Conservation (phyloP, 345 rosid genomes). For the Kandelia obovata region DNA sequence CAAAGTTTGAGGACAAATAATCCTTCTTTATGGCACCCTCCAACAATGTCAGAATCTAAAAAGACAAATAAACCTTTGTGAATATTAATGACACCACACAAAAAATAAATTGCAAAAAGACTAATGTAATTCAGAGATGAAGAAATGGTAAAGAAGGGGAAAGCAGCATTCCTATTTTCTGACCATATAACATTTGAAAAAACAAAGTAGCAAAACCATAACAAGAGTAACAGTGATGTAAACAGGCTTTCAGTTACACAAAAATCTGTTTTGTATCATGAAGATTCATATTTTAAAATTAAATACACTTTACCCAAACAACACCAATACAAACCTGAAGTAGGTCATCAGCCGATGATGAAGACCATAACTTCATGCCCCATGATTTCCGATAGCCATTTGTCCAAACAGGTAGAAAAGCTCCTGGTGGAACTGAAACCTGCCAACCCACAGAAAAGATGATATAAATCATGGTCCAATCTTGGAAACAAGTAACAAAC, state of each 20-base stretch:
- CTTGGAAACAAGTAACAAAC: background rate
- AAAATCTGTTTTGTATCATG: too few relatives aligned
- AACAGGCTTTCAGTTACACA: too few relatives aligned
- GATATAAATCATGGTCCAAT: background rate
- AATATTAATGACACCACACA: too few relatives aligned
- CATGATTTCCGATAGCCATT: constrained; percentile 50
- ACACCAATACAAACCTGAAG: constrained; percentile 46
- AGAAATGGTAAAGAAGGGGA: too few relatives aligned
- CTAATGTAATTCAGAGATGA: too few relatives aligned
- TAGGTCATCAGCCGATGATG: constrained; percentile 55
- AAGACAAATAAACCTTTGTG: background rate
- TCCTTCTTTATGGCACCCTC: constrained; percentile 61
- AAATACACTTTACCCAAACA: background rate
- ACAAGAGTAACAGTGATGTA: too few relatives aligned
- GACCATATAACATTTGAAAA: too few relatives aligned
- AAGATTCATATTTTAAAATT: background rate
- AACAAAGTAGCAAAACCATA: too few relatives aligned
- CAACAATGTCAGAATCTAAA: constrained; percentile 58
- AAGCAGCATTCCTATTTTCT: too few relatives aligned
- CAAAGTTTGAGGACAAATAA: constrained; percentile 55
- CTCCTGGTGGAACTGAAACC: constrained; percentile 71
- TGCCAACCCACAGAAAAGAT: constrained; percentile 28
- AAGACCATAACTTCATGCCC: constrained; percentile 57
- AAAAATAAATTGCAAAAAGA: too few relatives aligned
- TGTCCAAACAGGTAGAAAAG: constrained; percentile 63